These are phyloP conservation scores for Dactylonectria estremocensis DNA, from an alignment of 2,329 filamentous ascomycete genomes.

Conservation along the genomic window DNA sequence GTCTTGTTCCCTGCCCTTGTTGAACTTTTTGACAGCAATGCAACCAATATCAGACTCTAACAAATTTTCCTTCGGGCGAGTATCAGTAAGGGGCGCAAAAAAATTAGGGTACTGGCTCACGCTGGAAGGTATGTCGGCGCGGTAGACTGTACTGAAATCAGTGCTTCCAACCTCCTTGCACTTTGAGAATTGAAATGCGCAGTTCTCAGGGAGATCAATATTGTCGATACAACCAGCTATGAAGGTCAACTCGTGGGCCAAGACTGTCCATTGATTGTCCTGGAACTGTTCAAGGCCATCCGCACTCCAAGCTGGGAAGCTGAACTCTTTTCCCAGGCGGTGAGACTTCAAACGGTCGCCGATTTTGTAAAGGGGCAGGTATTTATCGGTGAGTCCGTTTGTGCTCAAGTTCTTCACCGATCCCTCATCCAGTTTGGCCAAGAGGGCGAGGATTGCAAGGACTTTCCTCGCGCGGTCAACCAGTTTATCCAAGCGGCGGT, in stretches of 20 bases:
- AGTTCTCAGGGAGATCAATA: conserved; percentile 15
- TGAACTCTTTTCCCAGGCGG: not conserved
- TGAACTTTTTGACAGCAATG: conserved; percentile 18
- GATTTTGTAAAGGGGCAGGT: conserved; percentile 4
- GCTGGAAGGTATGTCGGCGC: not conserved
- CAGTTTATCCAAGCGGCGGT: conserved; percentile 1
- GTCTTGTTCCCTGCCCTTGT: not conserved
- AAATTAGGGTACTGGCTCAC: not conserved
- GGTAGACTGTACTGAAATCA: conserved; percentile 11
- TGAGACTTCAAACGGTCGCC: not conserved
- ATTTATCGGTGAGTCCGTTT: conserved; percentile 11
- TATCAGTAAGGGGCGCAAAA: not conserved
- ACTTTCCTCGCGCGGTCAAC: conserved; percentile 9
- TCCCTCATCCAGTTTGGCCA: conserved; percentile 11
- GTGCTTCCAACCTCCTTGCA: not conserved
- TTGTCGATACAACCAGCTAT: not conserved
- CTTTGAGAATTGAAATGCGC: not conserved
- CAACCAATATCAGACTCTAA: not conserved
- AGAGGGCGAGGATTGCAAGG: conserved; percentile 5
- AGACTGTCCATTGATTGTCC: conserved; percentile 14
- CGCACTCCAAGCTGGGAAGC: conserved; percentile 13
- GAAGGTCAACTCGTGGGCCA: conserved; percentile 5
- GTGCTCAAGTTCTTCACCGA: not conserved
- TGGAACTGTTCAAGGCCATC: not conserved
- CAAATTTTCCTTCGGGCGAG: not conserved